Percentiles rank a stretch among this genome's conserved stretches.
Conservation (phyloP, 257 asterid species). For the Petrea volubilis region DNA sequence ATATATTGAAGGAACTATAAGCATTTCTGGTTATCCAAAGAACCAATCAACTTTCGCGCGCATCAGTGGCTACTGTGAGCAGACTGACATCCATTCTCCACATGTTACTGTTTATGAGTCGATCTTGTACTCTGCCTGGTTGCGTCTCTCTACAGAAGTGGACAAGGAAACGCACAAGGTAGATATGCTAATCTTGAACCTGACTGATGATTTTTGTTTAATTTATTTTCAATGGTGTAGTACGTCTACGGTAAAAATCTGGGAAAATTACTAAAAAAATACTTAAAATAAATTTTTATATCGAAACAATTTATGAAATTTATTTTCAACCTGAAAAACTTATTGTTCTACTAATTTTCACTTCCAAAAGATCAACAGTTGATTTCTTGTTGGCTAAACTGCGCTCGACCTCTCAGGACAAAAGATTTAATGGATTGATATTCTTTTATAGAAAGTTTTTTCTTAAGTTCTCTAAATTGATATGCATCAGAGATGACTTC, state of each 20-base stretch:
- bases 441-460: too few species aligned
- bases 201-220: background rate
- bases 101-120: constrained; percentile 85
- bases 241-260: background rate
- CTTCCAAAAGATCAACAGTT: too few species aligned
- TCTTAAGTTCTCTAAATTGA: too few species aligned
- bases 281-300: too few species aligned
- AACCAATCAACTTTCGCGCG: constrained; percentile 88
- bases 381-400: too few species aligned
- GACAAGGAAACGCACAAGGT: constrained; percentile 46
- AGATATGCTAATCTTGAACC: constrained; percentile 35
- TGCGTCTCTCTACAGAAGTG: constrained; percentile 81
- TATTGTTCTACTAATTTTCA: too few species aligned
- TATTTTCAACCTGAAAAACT: too few species aligned
- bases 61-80: constrained; percentile 86
- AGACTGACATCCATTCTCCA: constrained; percentile 89
- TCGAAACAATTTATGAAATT: too few species aligned
- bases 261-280: too few species aligned
- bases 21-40: constrained; percentile 83
- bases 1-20: constrained; percentile 67
- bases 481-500: too few species aligned
- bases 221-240: background rate
- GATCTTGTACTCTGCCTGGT: constrained; percentile 81
- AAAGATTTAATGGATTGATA: too few species aligned
- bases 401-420: too few species aligned